phyloP scores from a whole-genome alignment of 2,329 filamentous ascomycete species.

The Aspergillus versicolor region DNA sequence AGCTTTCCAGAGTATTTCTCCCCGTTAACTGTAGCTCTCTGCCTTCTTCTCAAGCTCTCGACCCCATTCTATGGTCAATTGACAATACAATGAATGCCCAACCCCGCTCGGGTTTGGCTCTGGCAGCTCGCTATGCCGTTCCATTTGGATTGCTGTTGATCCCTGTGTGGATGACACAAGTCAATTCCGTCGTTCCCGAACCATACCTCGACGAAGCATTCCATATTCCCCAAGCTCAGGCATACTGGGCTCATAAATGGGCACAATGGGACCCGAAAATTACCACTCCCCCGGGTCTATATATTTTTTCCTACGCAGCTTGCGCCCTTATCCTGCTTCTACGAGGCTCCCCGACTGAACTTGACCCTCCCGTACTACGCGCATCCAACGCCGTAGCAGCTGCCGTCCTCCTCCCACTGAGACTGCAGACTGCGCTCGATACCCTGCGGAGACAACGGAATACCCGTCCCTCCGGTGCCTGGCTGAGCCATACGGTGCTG shows the following conservation, averaged over 20 bases:
- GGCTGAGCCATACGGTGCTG: slow-evolving; percentile 53
- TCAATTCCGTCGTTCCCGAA: slow-evolving; percentile 52
- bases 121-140: slow-evolving; percentile 37
- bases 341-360: slow-evolving; percentile 30
- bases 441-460: slow-evolving; percentile 37
- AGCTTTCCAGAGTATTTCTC: background rate
- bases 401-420: slow-evolving; percentile 42
- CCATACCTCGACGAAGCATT: slow-evolving; percentile 59
- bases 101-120: slow-evolving; percentile 32
- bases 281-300: slow-evolving; percentile 90
- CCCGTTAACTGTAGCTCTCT: background rate
- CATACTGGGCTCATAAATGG: slow-evolving; percentile 75
- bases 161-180: slow-evolving; percentile 42
- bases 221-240: slow-evolving; percentile 84
- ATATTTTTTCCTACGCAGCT: slow-evolving; percentile 52
- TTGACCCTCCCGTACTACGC: slow-evolving; percentile 36
- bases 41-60: background rate
- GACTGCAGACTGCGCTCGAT: slow-evolving; percentile 56
- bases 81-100: slow-evolving; percentile 30
- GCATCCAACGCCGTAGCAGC: slow-evolving; percentile 39
- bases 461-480: slow-evolving; percentile 29
- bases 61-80: slow-evolving; percentile 1
- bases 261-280: slow-evolving; percentile 92
- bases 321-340: slow-evolving; percentile 25
- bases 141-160: slow-evolving; percentile 37